Evolutionary conservation across 164 flowering plant genomes (phyloP).

Genomic region (Liquidambar formosana): DNA sequence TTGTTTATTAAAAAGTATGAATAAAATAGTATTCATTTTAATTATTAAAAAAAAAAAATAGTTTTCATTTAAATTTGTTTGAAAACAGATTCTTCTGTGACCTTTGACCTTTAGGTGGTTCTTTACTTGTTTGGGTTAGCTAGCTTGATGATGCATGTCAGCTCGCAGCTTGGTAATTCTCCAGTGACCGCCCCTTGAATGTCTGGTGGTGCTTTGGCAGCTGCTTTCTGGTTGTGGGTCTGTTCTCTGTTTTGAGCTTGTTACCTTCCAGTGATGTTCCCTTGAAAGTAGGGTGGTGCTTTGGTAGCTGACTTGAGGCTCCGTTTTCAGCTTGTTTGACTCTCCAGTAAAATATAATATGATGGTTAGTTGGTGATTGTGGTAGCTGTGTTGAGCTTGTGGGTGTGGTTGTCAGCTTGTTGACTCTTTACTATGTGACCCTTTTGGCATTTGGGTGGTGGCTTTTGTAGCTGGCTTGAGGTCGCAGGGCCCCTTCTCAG

Average conservation of each 20-base stretch:
- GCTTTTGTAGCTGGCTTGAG: not conserved
- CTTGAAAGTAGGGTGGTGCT: not conserved
- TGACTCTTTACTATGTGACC: not conserved
- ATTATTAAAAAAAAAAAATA: too few relatives aligned
- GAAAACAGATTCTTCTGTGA: not conserved
- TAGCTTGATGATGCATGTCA: not conserved
- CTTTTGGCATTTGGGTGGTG: not conserved
- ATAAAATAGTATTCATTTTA: too few relatives aligned
- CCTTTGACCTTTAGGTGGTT: not conserved
- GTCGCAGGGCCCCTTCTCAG: not conserved
- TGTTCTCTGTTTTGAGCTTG: not conserved
- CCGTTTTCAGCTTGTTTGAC: not conserved
- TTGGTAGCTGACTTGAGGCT: not conserved
- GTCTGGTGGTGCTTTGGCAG: not conserved
- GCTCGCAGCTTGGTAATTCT: not conserved
- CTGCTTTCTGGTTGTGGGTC: not conserved
- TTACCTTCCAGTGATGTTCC: not conserved
- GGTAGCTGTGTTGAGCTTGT: not conserved
- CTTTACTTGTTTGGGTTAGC: conserved; percentile 1
- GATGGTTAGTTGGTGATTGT: not conserved
- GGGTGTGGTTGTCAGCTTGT: not conserved
- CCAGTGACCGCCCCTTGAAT: too few relatives aligned
- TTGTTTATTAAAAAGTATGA: not conserved
- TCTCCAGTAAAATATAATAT: not conserved
- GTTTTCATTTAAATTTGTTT: too few relatives aligned